Conservation (phyloP, 2,329 filamentous ascomycete genomes). For the Akanthomyces lecanii region DNA sequence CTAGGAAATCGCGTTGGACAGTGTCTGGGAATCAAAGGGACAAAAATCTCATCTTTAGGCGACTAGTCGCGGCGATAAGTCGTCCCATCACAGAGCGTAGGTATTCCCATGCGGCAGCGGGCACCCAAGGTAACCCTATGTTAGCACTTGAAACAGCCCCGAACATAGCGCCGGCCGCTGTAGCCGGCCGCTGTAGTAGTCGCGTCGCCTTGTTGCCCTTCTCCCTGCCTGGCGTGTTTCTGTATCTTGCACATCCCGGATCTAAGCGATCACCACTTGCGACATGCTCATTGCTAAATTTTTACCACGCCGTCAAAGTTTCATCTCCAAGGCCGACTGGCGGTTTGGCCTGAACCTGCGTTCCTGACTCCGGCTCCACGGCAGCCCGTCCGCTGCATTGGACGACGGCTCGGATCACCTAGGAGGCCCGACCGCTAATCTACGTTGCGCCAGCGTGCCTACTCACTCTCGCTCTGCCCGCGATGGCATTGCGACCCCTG, state of each 20-base stretch:
- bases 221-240: background rate
- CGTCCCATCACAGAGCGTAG: too few species aligned
- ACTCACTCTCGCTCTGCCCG: background rate
- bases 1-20: background rate
- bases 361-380: background rate
- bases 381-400: background rate
- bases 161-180: background rate
- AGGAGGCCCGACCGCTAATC: background rate
- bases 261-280: background rate
- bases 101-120: background rate
- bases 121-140: background rate
- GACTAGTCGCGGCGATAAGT: too few species aligned
- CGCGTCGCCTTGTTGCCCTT: background rate
- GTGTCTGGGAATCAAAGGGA: too few species aligned
- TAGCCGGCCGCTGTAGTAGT: background rate
- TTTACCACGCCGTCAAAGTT: too few species aligned
- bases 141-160: background rate
- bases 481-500: background rate
- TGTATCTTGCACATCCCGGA: background rate
- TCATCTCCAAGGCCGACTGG: background rate
- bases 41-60: too few species aligned
- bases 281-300: background rate
- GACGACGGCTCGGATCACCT: background rate
- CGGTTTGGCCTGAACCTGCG: background rate
- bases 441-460: background rate